Evolutionary conservation across 1,284 basidiomycete species (phyloP), one percentile per base, ranked within the genome.

Genomic region (Apiotrichum domesticum): DNA sequence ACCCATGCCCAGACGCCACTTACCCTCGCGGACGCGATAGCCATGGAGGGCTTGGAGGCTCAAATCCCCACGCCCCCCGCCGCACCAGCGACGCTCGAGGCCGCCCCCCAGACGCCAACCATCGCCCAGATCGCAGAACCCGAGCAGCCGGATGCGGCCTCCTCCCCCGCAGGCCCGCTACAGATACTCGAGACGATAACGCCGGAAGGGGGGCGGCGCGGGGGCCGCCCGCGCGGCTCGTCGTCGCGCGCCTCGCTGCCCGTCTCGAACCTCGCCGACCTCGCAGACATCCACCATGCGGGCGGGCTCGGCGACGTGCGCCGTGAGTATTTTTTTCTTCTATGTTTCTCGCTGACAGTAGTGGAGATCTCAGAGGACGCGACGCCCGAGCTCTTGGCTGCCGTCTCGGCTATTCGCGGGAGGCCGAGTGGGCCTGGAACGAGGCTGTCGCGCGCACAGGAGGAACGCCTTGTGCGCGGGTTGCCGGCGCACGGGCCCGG

Each of bases 381-480:
- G 3, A 54, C 54, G 29, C 35, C 44, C 13, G 62, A 63, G 11
- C 54, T 63, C 13, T 46, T 59, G 14, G 56, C 46, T 2, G 56
- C 56, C 21, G 56, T 63, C 32, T 40, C 56, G 1, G 51, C 51
- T 1, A 54, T 58, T 33, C 62, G 62, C 39, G 56, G 56, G 29
- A 53, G 56, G 39, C 42, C 55, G 9, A 51, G 43, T 29, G 51
- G 46, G 10, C 57, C 57, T 2, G 57, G 57, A 13, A 35, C 39
- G 7, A 43, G 32, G 13, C 58, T 63, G 14, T 45, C 45, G 6
- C 51, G 46, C 14, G 52, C 56, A 15, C 62, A 63, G 44, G 58
- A 63, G 49, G 58, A 60, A 11, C 53, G 62, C 3, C 56, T 63
- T 6, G 48, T 63, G 13, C 52, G 56, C n/a, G 56, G 58, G 15